Percentiles rank a stretch among this genome's conserved stretches.
phyloP scores from a whole-genome alignment of 2,329 filamentous ascomycete species.

The Calonectria pseudoreteaudii region DNA sequence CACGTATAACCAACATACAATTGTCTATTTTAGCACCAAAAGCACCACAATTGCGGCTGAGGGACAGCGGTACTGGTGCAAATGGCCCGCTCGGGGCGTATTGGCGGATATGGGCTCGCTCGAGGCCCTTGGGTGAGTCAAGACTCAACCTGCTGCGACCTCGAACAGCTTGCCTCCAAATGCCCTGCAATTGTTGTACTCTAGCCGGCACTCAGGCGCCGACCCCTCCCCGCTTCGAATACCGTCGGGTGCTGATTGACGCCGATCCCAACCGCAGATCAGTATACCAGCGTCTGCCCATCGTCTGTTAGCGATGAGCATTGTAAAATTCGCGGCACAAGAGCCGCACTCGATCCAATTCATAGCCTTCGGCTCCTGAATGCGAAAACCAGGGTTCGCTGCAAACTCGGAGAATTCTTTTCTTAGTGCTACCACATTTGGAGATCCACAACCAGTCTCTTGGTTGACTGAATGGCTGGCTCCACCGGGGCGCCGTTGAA shows the following conservation, averaged over 20 bases:
- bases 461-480: not conserved
- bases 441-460: not conserved
- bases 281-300: not conserved
- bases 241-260: too few relatives aligned
- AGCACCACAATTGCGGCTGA: constrained; percentile 20
- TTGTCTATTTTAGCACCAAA: constrained; percentile 1
- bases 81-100: not conserved
- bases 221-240: not conserved
- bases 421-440: not conserved
- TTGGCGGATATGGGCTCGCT: not conserved
- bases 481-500: not conserved
- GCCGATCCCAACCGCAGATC: not conserved
- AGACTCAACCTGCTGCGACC: constrained; percentile 6
- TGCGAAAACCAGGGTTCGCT: not conserved
- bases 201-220: not conserved
- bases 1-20: constrained; percentile 33
- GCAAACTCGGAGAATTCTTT: constrained; percentile 1
- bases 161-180: not conserved
- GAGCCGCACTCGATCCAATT: not conserved
- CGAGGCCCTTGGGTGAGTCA: not conserved
- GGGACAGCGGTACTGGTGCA: not conserved
- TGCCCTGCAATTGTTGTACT: not conserved
- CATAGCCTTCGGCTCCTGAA: not conserved
- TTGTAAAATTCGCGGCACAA: not conserved
- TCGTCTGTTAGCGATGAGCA: not conserved